Conservation (phyloP, 2,329 filamentous ascomycete species). For the Coleophoma crateriformis region DNA sequence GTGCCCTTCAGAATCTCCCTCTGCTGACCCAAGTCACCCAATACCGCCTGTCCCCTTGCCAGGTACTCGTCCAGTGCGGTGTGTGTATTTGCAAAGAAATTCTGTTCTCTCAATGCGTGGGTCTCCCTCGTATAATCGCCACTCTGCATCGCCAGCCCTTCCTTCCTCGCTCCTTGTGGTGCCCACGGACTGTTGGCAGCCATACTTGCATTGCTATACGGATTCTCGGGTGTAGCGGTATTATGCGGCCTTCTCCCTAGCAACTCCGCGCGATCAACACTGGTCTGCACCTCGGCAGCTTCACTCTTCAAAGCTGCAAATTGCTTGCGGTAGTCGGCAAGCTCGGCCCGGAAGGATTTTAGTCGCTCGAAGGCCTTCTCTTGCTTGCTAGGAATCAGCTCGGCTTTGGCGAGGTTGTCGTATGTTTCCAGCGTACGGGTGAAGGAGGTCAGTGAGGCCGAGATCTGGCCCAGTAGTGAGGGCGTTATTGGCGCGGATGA, state of each 20-base stretch:
- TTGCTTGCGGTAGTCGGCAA: slow-evolving; percentile 72
- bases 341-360: slow-evolving; percentile 77
- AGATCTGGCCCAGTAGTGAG: slow-evolving; percentile 66
- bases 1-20: slow-evolving; percentile 93
- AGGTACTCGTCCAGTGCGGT: slow-evolving; percentile 89
- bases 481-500: slow-evolving; percentile 52
- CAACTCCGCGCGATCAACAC: slow-evolving; percentile 69
- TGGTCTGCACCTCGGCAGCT: slow-evolving; percentile 67
- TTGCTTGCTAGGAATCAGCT: slow-evolving; percentile 86
- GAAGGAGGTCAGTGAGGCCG: slow-evolving; percentile 74
- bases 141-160: slow-evolving; percentile 39
- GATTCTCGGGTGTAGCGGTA: slow-evolving; percentile 79
- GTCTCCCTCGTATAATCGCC: slow-evolving; percentile 67
- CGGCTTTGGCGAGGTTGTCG: slow-evolving; percentile 74
- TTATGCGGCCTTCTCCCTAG: slow-evolving; percentile 84
- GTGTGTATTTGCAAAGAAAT: slow-evolving; percentile 78
- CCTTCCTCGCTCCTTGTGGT: slow-evolving; percentile 11
- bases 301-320: slow-evolving; percentile 74
- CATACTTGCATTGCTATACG: slow-evolving; percentile 62
- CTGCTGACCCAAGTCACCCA: slow-evolving; percentile 84
- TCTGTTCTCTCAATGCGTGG: slow-evolving; percentile 84
- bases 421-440: slow-evolving; percentile 92
- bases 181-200: slow-evolving; percentile 22
- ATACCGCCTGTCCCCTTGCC: slow-evolving; percentile 81
- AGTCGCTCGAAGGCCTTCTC: slow-evolving; percentile 84